Percentiles rank a stretch among this genome's conserved stretches.
These are phyloP conservation scores for Heritiera fomes DNA, from an alignment of 345 rosid genomes.

Conservation along the genomic window DNA sequence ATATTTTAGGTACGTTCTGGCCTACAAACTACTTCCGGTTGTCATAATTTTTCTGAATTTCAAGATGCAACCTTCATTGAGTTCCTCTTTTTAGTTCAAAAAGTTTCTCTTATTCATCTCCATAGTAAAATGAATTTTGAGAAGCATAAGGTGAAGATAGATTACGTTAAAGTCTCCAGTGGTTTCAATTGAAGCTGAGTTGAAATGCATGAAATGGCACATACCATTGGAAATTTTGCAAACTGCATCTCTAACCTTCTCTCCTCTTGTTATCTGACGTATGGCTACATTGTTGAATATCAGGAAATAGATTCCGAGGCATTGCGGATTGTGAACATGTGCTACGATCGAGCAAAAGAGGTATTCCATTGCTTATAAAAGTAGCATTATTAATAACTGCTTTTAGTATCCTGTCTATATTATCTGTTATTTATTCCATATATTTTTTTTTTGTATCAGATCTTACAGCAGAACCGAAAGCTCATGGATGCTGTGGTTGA, in stretches of 20 bases:
- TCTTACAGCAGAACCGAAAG: constrained; percentile 52
- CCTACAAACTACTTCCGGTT: background rate
- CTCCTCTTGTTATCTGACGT: background rate
- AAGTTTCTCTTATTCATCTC: background rate
- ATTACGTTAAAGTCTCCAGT: background rate
- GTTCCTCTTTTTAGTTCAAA: background rate
- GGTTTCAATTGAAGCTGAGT: background rate
- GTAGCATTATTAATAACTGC: background rate
- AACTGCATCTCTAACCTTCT: background rate
- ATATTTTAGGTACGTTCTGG: background rate
- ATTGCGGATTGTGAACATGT: constrained; percentile 53
- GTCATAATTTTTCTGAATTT: background rate
- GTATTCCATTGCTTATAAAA: constrained; percentile 30
- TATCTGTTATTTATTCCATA: background rate
- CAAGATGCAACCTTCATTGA: background rate
- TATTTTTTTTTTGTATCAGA: constrained; percentile 34
- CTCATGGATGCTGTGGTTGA: constrained; percentile 74
- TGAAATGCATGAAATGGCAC: background rate
- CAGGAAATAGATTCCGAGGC: constrained; percentile 92
- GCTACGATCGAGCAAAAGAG: constrained; percentile 86
- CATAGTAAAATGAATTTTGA: background rate
- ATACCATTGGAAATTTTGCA: background rate
- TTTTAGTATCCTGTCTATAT: background rate
- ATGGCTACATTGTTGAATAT: constrained; percentile 22
- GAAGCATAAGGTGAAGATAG: background rate